Conservation (phyloP, 2,329 filamentous ascomycete species). For the Mycosphaerella sp. region DNA sequence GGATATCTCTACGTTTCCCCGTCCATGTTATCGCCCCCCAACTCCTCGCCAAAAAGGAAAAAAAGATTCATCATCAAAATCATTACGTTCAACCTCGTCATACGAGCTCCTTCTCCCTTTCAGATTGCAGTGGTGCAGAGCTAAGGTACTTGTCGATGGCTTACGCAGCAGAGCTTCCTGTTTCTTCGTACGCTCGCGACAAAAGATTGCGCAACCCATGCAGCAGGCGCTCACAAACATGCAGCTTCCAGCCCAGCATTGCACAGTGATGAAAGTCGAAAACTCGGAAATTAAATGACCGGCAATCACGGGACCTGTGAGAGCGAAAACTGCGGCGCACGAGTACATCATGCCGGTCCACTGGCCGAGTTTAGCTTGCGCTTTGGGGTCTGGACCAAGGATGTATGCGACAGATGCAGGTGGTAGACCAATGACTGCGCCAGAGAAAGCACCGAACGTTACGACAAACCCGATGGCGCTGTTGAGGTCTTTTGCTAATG, state of each 20-base stretch:
- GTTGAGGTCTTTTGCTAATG: conserved; percentile 34
- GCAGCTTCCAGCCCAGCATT: conserved; percentile 43
- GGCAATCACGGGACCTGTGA: conserved; percentile 45
- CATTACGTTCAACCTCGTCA: background rate
- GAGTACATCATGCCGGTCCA: conserved; percentile 52
- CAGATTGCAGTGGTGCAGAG: background rate
- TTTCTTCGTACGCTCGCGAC: conserved; percentile 10
- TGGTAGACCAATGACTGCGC: conserved; percentile 47
- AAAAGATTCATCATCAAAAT: background rate
- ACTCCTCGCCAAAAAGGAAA: no score
- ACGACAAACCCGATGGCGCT: conserved; percentile 45
- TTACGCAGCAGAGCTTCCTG: background rate
- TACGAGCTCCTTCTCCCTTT: conserved; percentile 1
- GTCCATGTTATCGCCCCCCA: no score
- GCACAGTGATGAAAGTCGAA: conserved; percentile 41
- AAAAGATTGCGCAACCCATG: conserved; percentile 34
- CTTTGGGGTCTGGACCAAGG: conserved; percentile 31
- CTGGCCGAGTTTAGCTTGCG: conserved; percentile 42
- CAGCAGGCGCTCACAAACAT: conserved; percentile 39
- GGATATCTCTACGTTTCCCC: no score
- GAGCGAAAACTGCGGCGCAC: conserved; percentile 40
- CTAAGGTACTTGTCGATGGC: background rate
- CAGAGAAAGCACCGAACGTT: conserved; percentile 45
- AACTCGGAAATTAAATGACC: conserved; percentile 42
- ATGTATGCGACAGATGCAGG: conserved; percentile 46